Percentiles rank a stretch among this genome's conserved stretches.
These are phyloP conservation scores for Blastobotrys terrestris DNA, from an alignment of 805 yeast species.

Conservation along the genomic window DNA sequence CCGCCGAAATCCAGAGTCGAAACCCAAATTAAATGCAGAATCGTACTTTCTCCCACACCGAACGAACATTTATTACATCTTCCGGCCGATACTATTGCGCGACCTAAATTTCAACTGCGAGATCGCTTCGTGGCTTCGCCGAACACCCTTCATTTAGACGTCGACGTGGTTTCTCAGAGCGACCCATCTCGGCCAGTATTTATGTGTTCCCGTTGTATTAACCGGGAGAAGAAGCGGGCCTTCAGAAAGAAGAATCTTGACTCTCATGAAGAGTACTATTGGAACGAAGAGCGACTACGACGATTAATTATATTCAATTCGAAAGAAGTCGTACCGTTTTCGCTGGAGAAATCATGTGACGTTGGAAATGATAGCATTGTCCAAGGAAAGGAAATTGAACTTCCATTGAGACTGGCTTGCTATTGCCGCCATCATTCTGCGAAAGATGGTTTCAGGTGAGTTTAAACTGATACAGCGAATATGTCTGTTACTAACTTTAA, in stretches of 20 bases:
- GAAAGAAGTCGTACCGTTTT: slow-evolving; percentile 70
- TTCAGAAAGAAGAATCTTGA: slow-evolving; percentile 80
- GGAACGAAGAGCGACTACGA: slow-evolving; percentile 67
- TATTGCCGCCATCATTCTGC: slow-evolving; percentile 93
- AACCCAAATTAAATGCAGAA: slow-evolving; percentile 80
- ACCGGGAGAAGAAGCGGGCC: slow-evolving; percentile 90
- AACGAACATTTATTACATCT: slow-evolving; percentile 66
- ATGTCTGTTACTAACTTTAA: not conserved
- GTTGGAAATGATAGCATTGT: slow-evolving; percentile 13
- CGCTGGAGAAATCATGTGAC: slow-evolving; percentile 15
- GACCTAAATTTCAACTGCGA: slow-evolving; percentile 70
- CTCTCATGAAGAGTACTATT: slow-evolving; percentile 64
- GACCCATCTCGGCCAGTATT: slow-evolving; percentile 45
- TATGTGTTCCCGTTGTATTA: slow-evolving; percentile 82
- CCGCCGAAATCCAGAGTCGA: slow-evolving; percentile 88
- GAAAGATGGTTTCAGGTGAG: slow-evolving; percentile 58
- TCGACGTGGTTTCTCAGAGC: slow-evolving; percentile 61
- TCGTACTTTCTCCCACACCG: slow-evolving; percentile 71
- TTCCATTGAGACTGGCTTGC: slow-evolving; percentile 77
- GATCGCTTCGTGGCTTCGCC: slow-evolving; percentile 24
- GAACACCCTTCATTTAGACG: slow-evolving; percentile 47
- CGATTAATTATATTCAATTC: slow-evolving; percentile 87
- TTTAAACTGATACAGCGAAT: not conserved
- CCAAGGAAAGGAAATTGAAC: slow-evolving; percentile 36
- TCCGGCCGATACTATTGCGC: slow-evolving; percentile 81